Conservation (phyloP, 2,329 filamentous ascomycete species). For the Sporothrix globosa region DNA sequence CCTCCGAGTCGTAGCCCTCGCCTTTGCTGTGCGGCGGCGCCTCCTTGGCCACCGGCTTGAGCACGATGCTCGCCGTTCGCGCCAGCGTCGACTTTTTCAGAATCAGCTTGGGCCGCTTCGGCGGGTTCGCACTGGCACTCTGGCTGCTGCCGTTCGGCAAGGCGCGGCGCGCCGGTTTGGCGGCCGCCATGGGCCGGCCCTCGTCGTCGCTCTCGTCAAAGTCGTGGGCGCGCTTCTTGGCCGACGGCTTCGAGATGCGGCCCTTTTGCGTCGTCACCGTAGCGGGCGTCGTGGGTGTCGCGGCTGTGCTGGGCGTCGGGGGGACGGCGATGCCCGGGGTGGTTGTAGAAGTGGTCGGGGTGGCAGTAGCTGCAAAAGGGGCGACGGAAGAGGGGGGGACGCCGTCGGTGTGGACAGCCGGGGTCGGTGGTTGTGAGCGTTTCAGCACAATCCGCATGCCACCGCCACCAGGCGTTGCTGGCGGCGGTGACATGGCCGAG, state of each 20-base stretch:
- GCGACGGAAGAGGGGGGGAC: background rate
- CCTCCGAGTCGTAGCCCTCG: constrained; percentile 95
- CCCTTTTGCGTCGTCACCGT: constrained; percentile 61
- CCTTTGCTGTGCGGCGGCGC: constrained; percentile 71
- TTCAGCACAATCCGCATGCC: constrained; percentile 40
- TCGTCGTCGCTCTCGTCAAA: constrained; percentile 56
- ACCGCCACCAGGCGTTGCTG: constrained; percentile 34
- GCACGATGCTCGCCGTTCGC: constrained; percentile 40
- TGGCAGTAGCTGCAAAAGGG: background rate
- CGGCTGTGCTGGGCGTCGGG: background rate
- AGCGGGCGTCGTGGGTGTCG: constrained; percentile 31
- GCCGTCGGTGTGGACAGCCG: constrained; percentile 40
- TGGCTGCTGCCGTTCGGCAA: constrained; percentile 37
- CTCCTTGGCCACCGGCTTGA: constrained; percentile 54
- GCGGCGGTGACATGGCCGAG: constrained; percentile 36
- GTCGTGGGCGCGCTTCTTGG: constrained; percentile 64
- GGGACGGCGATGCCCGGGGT: constrained; percentile 13
- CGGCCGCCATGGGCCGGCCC: constrained; percentile 17
- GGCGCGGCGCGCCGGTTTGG: constrained; percentile 24
- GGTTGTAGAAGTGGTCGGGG: background rate
- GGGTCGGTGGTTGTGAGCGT: constrained; percentile 41
- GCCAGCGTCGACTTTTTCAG: constrained; percentile 39
- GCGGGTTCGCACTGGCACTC: constrained; percentile 35
- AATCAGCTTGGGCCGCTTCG: constrained; percentile 60
- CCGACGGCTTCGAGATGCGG: constrained; percentile 61